Evolutionary conservation across 2,329 filamentous ascomycete genomes (phyloP), one percentile per base, ranked within the genome.

Genomic region (Stagonosporopsis chrysanthemi): DNA sequence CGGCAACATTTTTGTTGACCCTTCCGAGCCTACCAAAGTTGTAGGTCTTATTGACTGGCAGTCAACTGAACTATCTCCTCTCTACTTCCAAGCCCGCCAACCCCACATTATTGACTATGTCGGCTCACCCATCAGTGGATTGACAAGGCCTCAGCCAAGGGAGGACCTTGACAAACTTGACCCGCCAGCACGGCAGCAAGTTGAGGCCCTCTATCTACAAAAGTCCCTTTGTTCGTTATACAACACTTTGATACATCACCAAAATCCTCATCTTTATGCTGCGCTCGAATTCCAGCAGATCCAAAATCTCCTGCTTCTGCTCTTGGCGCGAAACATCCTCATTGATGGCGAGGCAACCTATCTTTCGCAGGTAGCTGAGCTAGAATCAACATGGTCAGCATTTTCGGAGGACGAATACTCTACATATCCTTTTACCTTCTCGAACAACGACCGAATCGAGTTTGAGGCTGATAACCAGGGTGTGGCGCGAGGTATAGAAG

Each of bases 1-100:
- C 17, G 75, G 70, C 8, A 80, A 74, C 42, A 75, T 77, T 48
- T 75, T 75, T 45, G 74, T 77, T 3, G 60, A 76, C 51, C 62
- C 65, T 41, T 53, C 56, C 2, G 41, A 75, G n/a, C 73, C 68
- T 12, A 73, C 73, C 8, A 52, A 66, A 57, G 57, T 77, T 42
- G 61, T 67, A 0, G 52, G 57, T n/a, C 60, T 77, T 28, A 73
- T 77, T 45, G 75, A 77, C 48, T 77, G 74, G 75, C 74, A 76
- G 53, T 67, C 68, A 8, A 70, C 66, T 4, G 59, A 72, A 42
- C 35, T 77, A 26, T 61, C 71, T 3, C 77, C 78, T 11, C 68
- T 79, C 1, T 78, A 74, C 35, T 61, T 73, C 24, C 73, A 77
- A n/a, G 71, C 69, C 7, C 62, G 66, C 39, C 65, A 73, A 36